phyloP scores from a whole-genome alignment of 306 rosid species.

The cucumber (Cucumis sativus) region DNA sequence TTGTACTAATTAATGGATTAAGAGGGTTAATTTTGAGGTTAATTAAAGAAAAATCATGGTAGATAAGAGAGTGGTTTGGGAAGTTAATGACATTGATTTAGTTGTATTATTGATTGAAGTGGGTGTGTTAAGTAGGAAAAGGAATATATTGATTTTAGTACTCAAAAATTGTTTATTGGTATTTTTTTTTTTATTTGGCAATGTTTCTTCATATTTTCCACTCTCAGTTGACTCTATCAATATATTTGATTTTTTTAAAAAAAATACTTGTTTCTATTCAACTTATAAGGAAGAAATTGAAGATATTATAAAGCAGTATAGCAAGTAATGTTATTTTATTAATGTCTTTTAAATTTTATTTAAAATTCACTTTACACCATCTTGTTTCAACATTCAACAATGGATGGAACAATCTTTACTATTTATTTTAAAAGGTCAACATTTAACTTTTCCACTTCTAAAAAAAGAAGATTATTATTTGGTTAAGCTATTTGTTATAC shows the following conservation, averaged over 20 bases:
- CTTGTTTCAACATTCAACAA: too few relatives aligned
- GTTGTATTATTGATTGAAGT: conserved; percentile 2
- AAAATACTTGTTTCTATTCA: not conserved
- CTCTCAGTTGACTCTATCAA: not conserved
- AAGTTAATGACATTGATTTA: not conserved
- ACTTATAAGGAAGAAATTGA: not conserved
- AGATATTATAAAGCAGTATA: too few relatives aligned
- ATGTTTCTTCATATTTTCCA: not conserved
- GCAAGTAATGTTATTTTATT: too few relatives aligned
- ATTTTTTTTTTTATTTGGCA: not conserved
- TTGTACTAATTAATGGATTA: not conserved
- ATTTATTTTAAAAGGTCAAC: too few relatives aligned
- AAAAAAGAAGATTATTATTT: too few relatives aligned
- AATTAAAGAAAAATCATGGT: not conserved
- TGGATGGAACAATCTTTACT: too few relatives aligned
- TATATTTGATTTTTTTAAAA: not conserved
- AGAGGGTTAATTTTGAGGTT: not conserved
- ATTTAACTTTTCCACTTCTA: too few relatives aligned
- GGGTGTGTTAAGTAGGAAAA: not conserved
- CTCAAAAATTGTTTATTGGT: not conserved
- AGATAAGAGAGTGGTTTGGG: conserved; percentile 13
- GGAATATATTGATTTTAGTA: not conserved
- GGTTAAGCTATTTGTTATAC: too few relatives aligned
- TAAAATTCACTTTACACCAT: too few relatives aligned
- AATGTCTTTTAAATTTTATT: too few relatives aligned